Conservation (phyloP, 2,329 filamentous ascomycete genomes). For the Aspergillus novofumigatus region DNA sequence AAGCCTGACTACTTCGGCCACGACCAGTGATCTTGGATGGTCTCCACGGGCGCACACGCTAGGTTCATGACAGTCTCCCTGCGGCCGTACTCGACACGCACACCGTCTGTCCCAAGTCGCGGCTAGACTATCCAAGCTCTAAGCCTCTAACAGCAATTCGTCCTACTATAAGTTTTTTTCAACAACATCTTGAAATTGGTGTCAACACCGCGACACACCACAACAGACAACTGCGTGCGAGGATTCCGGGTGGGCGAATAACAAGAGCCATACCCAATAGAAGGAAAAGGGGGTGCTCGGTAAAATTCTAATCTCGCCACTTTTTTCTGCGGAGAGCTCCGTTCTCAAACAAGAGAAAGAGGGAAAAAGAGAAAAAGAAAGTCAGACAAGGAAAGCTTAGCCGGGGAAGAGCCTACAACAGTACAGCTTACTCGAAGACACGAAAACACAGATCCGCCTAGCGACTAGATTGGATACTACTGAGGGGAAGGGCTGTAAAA, state of each 20-base stretch:
- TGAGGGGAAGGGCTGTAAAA: constrained; percentile 18
- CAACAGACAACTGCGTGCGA: constrained; percentile 10
- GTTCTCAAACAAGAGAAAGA: constrained; percentile 6
- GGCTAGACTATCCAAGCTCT: constrained; percentile 34
- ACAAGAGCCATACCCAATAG: constrained; percentile 6
- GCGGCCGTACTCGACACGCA: constrained; percentile 17
- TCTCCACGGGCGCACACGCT: constrained; percentile 31
- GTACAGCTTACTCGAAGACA: neutral
- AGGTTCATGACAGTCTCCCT: constrained; percentile 28
- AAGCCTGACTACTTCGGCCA: constrained; percentile 12
- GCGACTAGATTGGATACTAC: constrained; percentile 1
- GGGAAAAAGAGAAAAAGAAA: constrained; percentile 3
- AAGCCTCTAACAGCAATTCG: constrained; percentile 14
- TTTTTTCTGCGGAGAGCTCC: constrained; percentile 15
- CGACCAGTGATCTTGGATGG: constrained; percentile 27
- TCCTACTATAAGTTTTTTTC: constrained; percentile 16
- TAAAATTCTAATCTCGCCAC: constrained; percentile 19
- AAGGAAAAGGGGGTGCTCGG: constrained; percentile 6
- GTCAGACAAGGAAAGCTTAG: constrained; percentile 23
- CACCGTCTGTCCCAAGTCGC: constrained; percentile 28
- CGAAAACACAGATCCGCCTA: constrained; percentile 1
- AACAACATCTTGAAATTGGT: constrained; percentile 11
- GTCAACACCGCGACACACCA: constrained; percentile 9
- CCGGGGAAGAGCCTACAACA: constrained; percentile 3
- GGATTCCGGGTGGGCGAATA: neutral